Evolutionary conservation across 2,329 filamentous ascomycete genomes (phyloP).

Genomic region (Pestalotiopsis sp.): DNA sequence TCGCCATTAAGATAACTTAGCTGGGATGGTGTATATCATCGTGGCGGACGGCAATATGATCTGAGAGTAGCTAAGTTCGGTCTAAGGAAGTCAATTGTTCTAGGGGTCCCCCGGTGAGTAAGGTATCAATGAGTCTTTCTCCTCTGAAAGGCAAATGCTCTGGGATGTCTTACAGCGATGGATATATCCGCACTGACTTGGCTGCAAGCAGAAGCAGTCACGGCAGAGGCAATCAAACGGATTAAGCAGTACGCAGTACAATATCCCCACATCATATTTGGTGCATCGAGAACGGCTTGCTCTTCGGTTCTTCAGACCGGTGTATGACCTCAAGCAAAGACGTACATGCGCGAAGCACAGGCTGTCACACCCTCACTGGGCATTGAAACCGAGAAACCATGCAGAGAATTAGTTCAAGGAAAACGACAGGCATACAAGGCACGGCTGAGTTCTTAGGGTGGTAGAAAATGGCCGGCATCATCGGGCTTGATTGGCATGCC

Average conservation of each 20-base stretch:
- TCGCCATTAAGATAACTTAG: too few species aligned
- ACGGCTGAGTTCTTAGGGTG: not conserved
- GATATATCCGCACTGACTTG: too few species aligned
- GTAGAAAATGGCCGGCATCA: not conserved
- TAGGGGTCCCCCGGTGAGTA: not conserved
- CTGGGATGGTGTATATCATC: too few species aligned
- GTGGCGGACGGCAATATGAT: not conserved
- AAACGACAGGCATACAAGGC: not conserved
- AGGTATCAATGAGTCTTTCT: too few species aligned
- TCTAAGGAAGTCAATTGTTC: not conserved
- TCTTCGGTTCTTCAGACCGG: slow-evolving; percentile 1
- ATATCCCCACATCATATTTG: not conserved
- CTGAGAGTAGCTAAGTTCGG: not conserved
- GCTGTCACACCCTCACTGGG: not conserved
- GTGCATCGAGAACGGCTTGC: not conserved
- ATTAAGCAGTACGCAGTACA: too few species aligned
- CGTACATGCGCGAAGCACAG: not conserved
- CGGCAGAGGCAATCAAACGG: too few species aligned
- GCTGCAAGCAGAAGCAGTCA: too few species aligned
- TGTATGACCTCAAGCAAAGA: not conserved
- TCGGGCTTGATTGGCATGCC: not conserved
- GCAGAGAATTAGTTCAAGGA: not conserved
- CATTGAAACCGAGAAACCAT: not conserved
- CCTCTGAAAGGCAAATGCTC: too few species aligned
- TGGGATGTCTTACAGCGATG: too few species aligned